Evolutionary conservation across 306 rosid genomes (phyloP).

Genomic region (Malus asiatica): DNA sequence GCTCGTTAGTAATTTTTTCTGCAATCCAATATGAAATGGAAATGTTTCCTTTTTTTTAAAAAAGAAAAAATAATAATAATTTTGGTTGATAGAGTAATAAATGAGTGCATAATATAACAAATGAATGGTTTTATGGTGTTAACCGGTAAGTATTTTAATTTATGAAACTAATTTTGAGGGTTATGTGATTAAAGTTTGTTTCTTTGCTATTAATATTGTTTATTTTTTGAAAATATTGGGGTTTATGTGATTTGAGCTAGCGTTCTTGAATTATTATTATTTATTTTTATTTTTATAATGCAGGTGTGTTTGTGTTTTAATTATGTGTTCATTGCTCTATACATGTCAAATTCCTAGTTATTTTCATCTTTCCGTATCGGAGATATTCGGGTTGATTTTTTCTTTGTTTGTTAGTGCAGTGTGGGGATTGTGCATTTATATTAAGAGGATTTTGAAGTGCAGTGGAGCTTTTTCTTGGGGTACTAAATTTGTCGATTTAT

Average conservation of each 20-base stretch:
- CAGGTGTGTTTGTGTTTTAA: neutral
- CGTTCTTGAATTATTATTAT: neutral
- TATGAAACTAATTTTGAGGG: neutral
- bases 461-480: neutral
- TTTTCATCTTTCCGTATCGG: neutral
- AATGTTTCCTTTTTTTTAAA: neutral
- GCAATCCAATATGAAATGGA: neutral
- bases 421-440: neutral
- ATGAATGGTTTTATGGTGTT: neutral
- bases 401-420: conserved; percentile 1
- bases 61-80: neutral
- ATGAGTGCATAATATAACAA: neutral
- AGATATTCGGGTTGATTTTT: neutral
- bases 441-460: neutral
- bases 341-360: neutral
- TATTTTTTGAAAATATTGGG: neutral
- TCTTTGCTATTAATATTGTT: neutral
- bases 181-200: neutral
- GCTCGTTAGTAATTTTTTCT: neutral
- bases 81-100: neutral
- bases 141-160: neutral
- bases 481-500: neutral
- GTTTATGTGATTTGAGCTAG: neutral
- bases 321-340: neutral
- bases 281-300: too few relatives aligned